Evolutionary conservation across 176 grass and related monocot genomes (phyloP), one percentile per base, ranked within the genome.

Genomic region (Leersia perrieri): DNA sequence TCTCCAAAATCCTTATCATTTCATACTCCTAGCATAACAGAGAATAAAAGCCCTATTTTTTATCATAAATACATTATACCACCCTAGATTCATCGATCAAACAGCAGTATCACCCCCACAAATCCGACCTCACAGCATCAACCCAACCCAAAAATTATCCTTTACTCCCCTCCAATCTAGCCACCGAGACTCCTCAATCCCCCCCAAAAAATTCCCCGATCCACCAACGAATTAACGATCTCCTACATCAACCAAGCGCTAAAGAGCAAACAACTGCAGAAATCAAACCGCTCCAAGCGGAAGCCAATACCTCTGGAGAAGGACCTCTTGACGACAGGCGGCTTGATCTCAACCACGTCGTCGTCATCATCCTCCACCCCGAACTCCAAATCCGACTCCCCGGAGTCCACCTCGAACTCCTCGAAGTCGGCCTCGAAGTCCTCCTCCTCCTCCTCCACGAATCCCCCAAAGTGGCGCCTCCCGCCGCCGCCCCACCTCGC

Each of bases 361-460:
- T 87, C 89, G 5, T 92, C 68, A 3, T 35, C 68, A 0, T 49
- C 60, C 45, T 15, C 57, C 1, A 15, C 15, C 25, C 80, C 35
- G 15, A 81, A 27, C 15, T 89, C 92, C 73, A 60, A 74, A 64
- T 88, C 85, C 11, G 88, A 85, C 14, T 89, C 89, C 26, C 65
- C 82, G 5, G 78, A 85, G 51, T 90, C 74, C 1, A 47, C 82
- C 71, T 81, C 75, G 61, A 94, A 97, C 74, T 87, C 76, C 77
- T 81, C 69, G 70, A 94, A 92, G 90, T 92, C 89, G 11, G 92
- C 90, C 80, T 94, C 77, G 83, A 94, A 97, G 68, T 94, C 90
- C 80, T 80, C 89, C 1, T 88, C 71, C 33, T 55, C 75, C 67
- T 77, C 76, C n/a, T 67, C 89, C 72, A 6, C 49, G n/a, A 61